Evolutionary conservation across 2,329 filamentous ascomycete species (phyloP).

Genomic region (Colletotrichum sublineola): DNA sequence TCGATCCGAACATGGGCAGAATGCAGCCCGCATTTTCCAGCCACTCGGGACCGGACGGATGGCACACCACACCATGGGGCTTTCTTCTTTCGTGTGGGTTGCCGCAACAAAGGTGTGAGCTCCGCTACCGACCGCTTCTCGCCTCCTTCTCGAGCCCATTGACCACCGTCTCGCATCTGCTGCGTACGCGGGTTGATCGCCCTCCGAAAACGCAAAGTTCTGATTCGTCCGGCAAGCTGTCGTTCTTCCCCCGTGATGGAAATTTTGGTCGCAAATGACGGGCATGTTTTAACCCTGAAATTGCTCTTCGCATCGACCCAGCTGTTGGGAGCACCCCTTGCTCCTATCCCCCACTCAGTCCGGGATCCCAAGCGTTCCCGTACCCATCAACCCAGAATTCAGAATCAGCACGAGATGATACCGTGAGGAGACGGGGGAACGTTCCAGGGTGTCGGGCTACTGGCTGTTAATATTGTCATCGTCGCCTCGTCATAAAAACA

Average conservation of each 20-base stretch:
- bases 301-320: slow-evolving; percentile 36
- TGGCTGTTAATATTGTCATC: slow-evolving; percentile 14
- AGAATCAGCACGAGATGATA: slow-evolving; percentile 20
- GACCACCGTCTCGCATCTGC: slow-evolving; percentile 12
- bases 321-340: slow-evolving; percentile 32
- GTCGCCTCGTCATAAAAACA: slow-evolving; percentile 29
- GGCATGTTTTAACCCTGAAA: slow-evolving; percentile 39
- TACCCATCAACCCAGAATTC: slow-evolving; percentile 36
- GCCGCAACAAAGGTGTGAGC: slow-evolving; percentile 24
- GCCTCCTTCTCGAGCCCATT: slow-evolving; percentile 23
- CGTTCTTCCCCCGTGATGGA: slow-evolving; percentile 28
- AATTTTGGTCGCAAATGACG: slow-evolving; percentile 38
- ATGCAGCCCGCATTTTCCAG: slow-evolving; percentile 37
- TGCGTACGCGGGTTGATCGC: slow-evolving; percentile 29
- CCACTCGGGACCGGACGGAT: slow-evolving; percentile 39
- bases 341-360: slow-evolving; percentile 26
- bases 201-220: slow-evolving; percentile 28
- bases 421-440: neutral
- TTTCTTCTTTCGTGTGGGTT: neutral
- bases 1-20: slow-evolving; percentile 19
- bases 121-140: slow-evolving; percentile 24
- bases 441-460: slow-evolving; percentile 26
- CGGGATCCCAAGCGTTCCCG: slow-evolving; percentile 33
- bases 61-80: slow-evolving; percentile 25
- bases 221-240: slow-evolving; percentile 34